These are phyloP conservation scores for Hyaloscypha hepaticicola DNA, from an alignment of 495 filamentous ascomycete genomes.

Conservation along the genomic window DNA sequence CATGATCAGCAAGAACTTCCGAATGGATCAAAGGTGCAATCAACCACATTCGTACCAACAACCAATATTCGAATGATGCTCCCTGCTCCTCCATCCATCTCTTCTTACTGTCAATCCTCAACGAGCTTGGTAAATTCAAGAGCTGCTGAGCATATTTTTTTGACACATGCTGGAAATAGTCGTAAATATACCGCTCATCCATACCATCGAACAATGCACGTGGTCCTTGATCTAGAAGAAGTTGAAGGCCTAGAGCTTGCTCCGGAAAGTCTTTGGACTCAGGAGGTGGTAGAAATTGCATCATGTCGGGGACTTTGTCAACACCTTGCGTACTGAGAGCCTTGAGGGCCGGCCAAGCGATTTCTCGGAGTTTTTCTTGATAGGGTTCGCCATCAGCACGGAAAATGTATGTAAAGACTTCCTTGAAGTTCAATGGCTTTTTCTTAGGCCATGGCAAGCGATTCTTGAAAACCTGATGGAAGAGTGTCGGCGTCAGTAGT, in stretches of 20 bases:
- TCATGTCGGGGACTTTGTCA: not conserved
- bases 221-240: not conserved
- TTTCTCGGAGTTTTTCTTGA: not conserved
- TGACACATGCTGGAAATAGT: not conserved
- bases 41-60: not conserved
- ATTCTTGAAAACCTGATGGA: not conserved
- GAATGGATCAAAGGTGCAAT: not conserved
- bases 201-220: not conserved
- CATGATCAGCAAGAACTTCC: not conserved
- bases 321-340: not conserved
- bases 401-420: not conserved
- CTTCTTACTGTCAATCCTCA: not conserved
- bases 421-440: not conserved
- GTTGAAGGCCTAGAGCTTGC: not conserved
- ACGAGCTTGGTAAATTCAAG: not conserved
- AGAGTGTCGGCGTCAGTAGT: not conserved
- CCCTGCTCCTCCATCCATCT: not conserved
- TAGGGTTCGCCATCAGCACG: not conserved
- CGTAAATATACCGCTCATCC: not conserved
- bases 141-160: not conserved
- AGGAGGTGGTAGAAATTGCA: not conserved
- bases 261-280: not conserved
- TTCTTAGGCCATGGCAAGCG: not conserved
- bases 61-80: not conserved
- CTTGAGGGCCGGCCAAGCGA: not conserved